phyloP scores from a whole-genome alignment of 495 filamentous ascomycete genomes.

The Hypoxylon intermedium region DNA sequence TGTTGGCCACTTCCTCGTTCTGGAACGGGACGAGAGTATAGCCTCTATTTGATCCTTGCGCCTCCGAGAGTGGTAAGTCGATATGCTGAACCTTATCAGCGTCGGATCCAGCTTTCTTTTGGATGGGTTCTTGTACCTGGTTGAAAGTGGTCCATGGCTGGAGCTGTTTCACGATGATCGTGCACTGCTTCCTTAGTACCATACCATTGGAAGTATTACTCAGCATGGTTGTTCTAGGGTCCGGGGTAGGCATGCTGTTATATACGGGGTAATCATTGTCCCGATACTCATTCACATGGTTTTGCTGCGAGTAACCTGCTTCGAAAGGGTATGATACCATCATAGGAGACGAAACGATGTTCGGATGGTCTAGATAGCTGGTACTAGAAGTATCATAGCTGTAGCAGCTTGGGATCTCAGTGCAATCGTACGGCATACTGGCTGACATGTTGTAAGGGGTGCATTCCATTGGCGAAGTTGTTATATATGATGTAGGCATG shows the following conservation, averaged over 20 bases:
- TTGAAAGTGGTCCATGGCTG: conserved; percentile 37
- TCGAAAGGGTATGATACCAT: conserved; percentile 28
- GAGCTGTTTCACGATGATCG: conserved; percentile 42
- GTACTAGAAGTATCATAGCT: conserved; percentile 17
- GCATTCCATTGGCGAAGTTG: conserved; percentile 30
- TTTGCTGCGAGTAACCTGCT: conserved; percentile 27
- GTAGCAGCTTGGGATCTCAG: conserved; percentile 20
- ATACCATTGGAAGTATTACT: conserved; percentile 17
- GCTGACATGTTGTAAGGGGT: conserved; percentile 24
- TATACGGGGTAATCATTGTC: conserved; percentile 26
- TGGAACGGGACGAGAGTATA: conserved; percentile 38
- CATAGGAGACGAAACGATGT: conserved; percentile 29
- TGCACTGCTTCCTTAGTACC: conserved; percentile 34
- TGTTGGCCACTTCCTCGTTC: conserved; percentile 39
- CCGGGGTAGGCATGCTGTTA: conserved; percentile 14
- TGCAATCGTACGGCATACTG: conserved; percentile 30
- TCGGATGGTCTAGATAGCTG: conserved; percentile 23
- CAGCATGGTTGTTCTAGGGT: background rate
- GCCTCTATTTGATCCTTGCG: conserved; percentile 34
- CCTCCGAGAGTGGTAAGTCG: conserved; percentile 38
- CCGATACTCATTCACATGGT: conserved; percentile 26
- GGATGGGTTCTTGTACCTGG: conserved; percentile 42
- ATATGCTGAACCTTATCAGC: conserved; percentile 40
- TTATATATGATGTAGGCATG: conserved; percentile 22
- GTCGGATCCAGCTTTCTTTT: conserved; percentile 37